Conservation (phyloP, 208 protist genomes). For the Leishmania lainsoni region DNA sequence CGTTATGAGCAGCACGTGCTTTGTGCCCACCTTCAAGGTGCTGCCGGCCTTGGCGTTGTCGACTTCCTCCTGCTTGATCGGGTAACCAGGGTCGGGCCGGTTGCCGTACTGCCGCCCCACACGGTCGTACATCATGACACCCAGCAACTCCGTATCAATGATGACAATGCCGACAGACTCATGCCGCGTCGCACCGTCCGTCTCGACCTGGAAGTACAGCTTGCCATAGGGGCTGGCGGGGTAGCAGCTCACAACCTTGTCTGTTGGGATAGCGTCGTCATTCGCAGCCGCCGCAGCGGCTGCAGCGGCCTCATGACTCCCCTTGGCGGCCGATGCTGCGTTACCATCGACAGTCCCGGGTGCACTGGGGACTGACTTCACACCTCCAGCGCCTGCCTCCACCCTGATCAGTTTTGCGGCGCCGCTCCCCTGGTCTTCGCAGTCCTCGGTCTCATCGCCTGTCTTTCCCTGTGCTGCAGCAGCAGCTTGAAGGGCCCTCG, state of each 20-base stretch:
- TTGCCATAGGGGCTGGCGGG: constrained; percentile 79
- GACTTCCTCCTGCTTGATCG: constrained; percentile 69
- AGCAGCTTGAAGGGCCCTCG: constrained; percentile 25
- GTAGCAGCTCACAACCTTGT: constrained; percentile 58
- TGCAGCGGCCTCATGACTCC: neutral
- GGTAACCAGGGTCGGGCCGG: constrained; percentile 85
- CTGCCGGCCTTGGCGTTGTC: constrained; percentile 59
- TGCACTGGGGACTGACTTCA: constrained; percentile 7
- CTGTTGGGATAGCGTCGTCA: constrained; percentile 23
- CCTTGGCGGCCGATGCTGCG: constrained; percentile 3
- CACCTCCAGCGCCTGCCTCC: constrained; percentile 5
- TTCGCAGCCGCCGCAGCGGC: constrained; percentile 12
- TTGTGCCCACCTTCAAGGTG: constrained; percentile 71
- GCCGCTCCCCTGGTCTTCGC: neutral
- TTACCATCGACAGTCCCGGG: neutral
- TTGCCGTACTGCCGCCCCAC: constrained; percentile 84
- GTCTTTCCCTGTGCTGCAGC: constrained; percentile 7
- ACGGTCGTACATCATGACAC: constrained; percentile 90
- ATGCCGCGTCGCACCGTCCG: constrained; percentile 80
- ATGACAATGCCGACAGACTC: constrained; percentile 86
- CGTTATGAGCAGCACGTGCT: constrained; percentile 76
- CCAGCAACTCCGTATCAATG: constrained; percentile 63
- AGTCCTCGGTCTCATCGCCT: constrained; percentile 17
- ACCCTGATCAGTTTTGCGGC: constrained; percentile 16
- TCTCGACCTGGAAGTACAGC: constrained; percentile 89